phyloP scores from a whole-genome alignment of 495 filamentous ascomycete genomes.

The Trichodelitschia bisporula region DNA sequence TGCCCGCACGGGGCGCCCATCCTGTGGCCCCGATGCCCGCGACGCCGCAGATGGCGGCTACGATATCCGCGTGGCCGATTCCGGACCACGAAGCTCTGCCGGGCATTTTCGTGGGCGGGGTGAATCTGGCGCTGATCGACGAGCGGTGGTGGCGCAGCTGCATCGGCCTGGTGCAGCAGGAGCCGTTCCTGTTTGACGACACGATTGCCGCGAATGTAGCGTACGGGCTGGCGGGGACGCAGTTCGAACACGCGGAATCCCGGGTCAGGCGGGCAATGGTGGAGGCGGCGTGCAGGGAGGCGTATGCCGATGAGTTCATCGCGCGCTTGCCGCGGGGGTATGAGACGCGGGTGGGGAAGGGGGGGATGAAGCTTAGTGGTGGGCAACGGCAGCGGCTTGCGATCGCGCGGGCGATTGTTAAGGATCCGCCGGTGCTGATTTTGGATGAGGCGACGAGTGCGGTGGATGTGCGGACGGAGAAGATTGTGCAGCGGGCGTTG shows the following conservation, averaged over 20 bases:
- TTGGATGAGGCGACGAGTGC: constrained; percentile 17
- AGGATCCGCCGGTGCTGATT: constrained; percentile 9
- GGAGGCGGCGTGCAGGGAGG: constrained; percentile 31
- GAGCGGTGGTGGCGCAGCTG: constrained; percentile 12
- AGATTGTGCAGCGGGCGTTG: constrained; percentile 30
- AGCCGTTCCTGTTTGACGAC: constrained; percentile 45
- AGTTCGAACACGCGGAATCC: constrained; percentile 26
- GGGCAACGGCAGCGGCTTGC: constrained; percentile 12
- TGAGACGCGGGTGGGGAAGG: constrained; percentile 7
- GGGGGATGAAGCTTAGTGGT: constrained; percentile 4
- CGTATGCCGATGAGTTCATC: constrained; percentile 38
- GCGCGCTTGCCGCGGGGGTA: constrained; percentile 18
- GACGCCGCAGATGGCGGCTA: too few relatives aligned
- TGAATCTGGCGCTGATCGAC: constrained; percentile 1
- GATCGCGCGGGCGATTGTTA: constrained; percentile 11
- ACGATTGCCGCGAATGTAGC: constrained; percentile 41
- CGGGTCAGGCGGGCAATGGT: constrained; percentile 28
- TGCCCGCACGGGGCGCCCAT: too few relatives aligned
- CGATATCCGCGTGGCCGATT: too few relatives aligned
- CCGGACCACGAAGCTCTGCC: constrained; percentile 16
- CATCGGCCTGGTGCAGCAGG: constrained; percentile 24
- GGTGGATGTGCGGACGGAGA: constrained; percentile 30
- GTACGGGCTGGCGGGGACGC: constrained; percentile 36
- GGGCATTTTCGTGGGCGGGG: constrained; percentile 4
- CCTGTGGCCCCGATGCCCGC: too few relatives aligned